These are phyloP conservation scores for Aspergillus taichungensis DNA, from an alignment of 495 filamentous ascomycete genomes.

Conservation along the genomic window DNA sequence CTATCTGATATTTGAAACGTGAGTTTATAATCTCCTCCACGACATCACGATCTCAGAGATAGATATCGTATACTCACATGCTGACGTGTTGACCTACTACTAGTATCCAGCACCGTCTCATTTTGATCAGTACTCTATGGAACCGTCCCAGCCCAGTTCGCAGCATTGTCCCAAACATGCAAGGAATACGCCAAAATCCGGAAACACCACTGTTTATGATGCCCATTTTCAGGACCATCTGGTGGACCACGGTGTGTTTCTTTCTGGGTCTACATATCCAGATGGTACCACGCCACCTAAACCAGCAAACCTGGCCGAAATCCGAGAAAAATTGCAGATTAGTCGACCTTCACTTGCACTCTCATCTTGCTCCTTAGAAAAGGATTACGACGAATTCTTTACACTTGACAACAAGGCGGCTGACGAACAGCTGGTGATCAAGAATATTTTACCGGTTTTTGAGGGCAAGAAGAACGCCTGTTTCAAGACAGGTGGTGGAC, in stretches of 20 bases:
- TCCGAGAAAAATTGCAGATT: not conserved
- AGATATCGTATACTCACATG: constrained; percentile 1
- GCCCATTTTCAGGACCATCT: not conserved
- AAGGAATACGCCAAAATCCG: not conserved
- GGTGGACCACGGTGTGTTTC: not conserved
- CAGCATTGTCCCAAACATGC: not conserved
- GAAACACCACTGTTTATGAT: constrained; percentile 1
- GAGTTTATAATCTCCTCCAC: not conserved
- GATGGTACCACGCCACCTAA: not conserved
- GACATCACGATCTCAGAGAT: not conserved
- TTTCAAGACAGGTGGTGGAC: constrained; percentile 8
- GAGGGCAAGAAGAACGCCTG: constrained; percentile 18
- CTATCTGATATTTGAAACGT: constrained; percentile 1
- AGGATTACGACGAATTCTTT: not conserved
- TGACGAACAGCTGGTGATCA: constrained; percentile 1
- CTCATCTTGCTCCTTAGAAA: not conserved
- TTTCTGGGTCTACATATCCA: not conserved
- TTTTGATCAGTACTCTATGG: not conserved
- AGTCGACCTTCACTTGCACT: not conserved
- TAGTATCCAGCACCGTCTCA: not conserved
- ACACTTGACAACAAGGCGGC: not conserved
- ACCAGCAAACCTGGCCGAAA: not conserved
- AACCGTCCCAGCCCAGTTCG: not conserved
- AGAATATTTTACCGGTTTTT: constrained; percentile 16
- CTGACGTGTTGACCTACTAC: too few species aligned